Conservation (phyloP, 164 flowering plant genomes). For the Platanus orientalis region DNA sequence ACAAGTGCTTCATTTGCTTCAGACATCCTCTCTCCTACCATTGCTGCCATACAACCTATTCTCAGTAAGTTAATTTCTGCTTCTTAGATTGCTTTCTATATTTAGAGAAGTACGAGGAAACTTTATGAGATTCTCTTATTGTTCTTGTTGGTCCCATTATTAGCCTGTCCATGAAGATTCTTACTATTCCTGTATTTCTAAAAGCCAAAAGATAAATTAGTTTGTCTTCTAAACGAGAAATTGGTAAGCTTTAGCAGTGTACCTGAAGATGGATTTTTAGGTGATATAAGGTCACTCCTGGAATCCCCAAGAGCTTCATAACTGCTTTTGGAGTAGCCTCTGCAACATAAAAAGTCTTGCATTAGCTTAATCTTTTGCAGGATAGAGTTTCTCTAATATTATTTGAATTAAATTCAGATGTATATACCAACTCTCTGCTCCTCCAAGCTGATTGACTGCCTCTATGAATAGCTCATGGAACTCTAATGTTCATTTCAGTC, state of each 20-base stretch:
- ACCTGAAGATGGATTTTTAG: slow-evolving; percentile 93
- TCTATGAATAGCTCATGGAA: slow-evolving; percentile 84
- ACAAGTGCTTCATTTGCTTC: slow-evolving; percentile 35
- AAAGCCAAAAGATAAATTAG: slow-evolving; percentile 14
- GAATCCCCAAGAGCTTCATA: slow-evolving; percentile 94
- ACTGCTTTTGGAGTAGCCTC: no score
- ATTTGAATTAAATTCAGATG: background rate
- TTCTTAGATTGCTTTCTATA: background rate
- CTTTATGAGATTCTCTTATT: slow-evolving; percentile 35
- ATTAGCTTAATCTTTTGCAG: slow-evolving; percentile 7
- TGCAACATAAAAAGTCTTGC: slow-evolving; percentile 10
- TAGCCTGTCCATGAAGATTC: slow-evolving; percentile 71
- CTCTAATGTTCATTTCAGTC: slow-evolving; percentile 92
- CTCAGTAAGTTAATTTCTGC: background rate
- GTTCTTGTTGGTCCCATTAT: no score
- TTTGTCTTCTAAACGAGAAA: background rate
- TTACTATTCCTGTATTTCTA: slow-evolving; percentile 94
- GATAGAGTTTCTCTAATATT: background rate
- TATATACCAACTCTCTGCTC: no score
- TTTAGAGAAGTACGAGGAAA: background rate
- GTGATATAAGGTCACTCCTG: slow-evolving; percentile 91
- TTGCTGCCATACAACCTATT: slow-evolving; percentile 27
- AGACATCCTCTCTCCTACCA: slow-evolving; percentile 46
- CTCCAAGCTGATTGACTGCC: no score
- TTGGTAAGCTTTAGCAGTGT: no score